Base-by-base conservation (phyloP, 1,284 basidiomycete species). In the Leccinum pachyderme region DNA sequence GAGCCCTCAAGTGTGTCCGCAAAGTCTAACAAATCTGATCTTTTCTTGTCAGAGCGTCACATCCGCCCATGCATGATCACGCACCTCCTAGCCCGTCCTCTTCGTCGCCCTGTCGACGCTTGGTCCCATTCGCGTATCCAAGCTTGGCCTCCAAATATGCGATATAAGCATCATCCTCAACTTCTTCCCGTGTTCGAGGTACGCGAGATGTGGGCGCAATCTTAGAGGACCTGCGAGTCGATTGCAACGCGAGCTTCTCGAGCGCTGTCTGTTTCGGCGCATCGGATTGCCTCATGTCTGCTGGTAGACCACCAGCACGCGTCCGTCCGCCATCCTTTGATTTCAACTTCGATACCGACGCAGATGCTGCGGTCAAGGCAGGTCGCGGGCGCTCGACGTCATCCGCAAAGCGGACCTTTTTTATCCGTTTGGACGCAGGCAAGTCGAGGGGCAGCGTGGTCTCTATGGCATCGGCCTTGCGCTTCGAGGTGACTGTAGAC, bases 91-190 rank as follows among this genome's bases (percentile, higher is more conserved):
- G 64, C n/a, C 76, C 82, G 74, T 82, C 80, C 64, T 82, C 84
- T 55, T 87, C 87, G 18, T 72, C 64, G 15, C 62, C 59, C 43
- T 72, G 73, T 59, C 74, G 67, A 69, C 76, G 64, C 76, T 77
- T 59, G 2, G 29, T 33, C 15, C 55, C 61, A 0, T 49, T 54
- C 33, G 74, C 66, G 60, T 82, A 80, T 22, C 85, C 82, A 15
- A 94, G 76, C 69, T 84, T 84, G 11, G 79, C 76, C 70, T 94
- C 92, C 11, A 94, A 75, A 75, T 88, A 85, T 1, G 82, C 78
- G 48, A 93, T 94, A 66, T 92, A 89, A 1, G 77, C 77, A 63
- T 92, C 90, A 61, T 93, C 92, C 29, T 84, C 77, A 44, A 81
- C 75, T 58, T 86, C 81, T 53, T 74, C 65, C 56, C 70, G 77